Evolutionary conservation across 192 early-diverging fungal genomes (phyloP).

Genomic region (Nowakowskiella sp.): DNA sequence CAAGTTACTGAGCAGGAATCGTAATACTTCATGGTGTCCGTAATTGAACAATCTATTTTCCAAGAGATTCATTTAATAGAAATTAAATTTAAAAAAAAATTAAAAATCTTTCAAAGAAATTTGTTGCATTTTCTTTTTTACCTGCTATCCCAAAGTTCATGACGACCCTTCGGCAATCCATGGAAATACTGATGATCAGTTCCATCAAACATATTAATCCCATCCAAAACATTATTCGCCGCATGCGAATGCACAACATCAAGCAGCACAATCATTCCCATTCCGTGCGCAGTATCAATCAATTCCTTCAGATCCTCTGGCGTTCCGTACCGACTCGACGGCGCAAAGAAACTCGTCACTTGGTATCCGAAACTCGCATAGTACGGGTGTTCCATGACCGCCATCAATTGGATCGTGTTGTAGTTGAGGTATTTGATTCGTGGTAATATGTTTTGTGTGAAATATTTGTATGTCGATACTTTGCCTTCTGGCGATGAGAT

Average conservation of each 20-base stretch:
- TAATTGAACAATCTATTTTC: slow-evolving; percentile 97
- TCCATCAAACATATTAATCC: slow-evolving; percentile 92
- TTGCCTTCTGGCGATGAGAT: slow-evolving; percentile 79
- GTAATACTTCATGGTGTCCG: slow-evolving; percentile 77
- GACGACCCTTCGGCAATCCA: slow-evolving; percentile 69
- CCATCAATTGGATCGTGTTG: slow-evolving; percentile 56
- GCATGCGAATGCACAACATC: slow-evolving; percentile 97
- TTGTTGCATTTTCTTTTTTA: too few species aligned
- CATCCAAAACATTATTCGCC: slow-evolving; percentile 90
- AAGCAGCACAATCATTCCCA: slow-evolving; percentile 80
- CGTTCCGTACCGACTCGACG: slow-evolving; percentile 82
- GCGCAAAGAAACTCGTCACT: slow-evolving; percentile 95
- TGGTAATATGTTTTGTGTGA: slow-evolving; percentile 75
- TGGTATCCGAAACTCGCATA: slow-evolving; percentile 98
- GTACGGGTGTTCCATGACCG: slow-evolving; percentile 98
- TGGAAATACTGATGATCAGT: slow-evolving; percentile 95
- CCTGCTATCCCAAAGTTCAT: slow-evolving; percentile 83
- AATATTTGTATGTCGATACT: slow-evolving; percentile 84
- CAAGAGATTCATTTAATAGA: slow-evolving; percentile 15
- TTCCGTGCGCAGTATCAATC: slow-evolving; percentile 82
- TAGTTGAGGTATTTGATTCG: slow-evolving; percentile 70
- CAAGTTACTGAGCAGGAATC: slow-evolving; percentile 91
- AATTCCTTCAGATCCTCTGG: slow-evolving; percentile 90
- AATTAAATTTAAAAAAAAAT: slow-evolving; percentile 6
- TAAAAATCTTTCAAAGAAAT: background rate